Evolutionary conservation across 441 rosid genomes (phyloP).

Genomic region (Adansonia madagascariensis): DNA sequence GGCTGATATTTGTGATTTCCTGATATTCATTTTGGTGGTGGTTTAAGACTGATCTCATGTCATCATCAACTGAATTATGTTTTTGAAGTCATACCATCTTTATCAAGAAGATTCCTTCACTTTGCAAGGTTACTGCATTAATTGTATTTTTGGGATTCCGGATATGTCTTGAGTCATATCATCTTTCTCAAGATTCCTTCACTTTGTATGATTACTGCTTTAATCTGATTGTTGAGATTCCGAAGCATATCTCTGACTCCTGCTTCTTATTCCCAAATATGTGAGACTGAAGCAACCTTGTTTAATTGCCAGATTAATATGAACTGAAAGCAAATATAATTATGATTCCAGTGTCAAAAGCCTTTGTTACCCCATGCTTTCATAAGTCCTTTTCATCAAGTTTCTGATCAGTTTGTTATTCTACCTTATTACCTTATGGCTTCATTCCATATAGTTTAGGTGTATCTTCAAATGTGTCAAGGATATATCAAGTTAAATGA

Average conservation of each 20-base stretch:
- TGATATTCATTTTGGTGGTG: background rate
- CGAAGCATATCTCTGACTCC: background rate
- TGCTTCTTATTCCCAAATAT: slow-evolving; percentile 2
- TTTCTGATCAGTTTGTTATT: background rate
- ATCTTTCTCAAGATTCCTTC: slow-evolving; percentile 10
- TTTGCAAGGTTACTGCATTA: background rate
- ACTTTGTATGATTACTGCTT: background rate
- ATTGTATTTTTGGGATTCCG: background rate
- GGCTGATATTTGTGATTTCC: background rate
- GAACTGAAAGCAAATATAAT: background rate
- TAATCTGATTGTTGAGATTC: slow-evolving; percentile 5
- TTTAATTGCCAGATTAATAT: background rate
- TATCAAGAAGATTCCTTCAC: background rate
- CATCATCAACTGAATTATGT: slow-evolving; percentile 17
- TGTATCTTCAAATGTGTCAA: background rate
- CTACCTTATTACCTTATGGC: background rate
- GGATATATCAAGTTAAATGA: background rate
- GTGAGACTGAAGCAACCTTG: background rate
- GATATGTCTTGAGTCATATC: background rate
- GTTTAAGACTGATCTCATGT: background rate
- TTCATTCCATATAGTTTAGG: background rate
- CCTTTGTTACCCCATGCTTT: background rate
- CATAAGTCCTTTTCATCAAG: background rate
- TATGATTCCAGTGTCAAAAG: background rate
- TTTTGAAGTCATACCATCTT: background rate